Conservation (phyloP, 169 alveolate genomes). For the Eimeria necatrix region DNA sequence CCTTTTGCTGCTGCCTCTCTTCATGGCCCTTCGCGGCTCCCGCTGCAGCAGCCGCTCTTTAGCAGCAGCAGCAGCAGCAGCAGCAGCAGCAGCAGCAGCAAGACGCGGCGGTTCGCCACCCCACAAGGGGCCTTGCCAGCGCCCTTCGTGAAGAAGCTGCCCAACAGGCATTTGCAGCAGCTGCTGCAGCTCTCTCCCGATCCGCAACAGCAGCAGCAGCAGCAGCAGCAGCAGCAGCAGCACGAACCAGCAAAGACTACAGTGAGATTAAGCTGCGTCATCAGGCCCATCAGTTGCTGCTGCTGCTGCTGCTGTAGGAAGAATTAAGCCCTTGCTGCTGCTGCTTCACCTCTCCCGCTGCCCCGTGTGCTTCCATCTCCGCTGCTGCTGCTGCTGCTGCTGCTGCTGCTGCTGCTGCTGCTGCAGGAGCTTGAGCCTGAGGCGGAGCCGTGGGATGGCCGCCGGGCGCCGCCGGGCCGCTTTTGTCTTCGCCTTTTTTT, state of each 20-base stretch:
- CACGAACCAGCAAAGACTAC: background rate
- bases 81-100: background rate
- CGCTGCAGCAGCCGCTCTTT: background rate
- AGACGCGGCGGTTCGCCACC: background rate
- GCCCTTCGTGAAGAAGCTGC: background rate
- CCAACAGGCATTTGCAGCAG: background rate
- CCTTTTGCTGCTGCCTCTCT: background rate
- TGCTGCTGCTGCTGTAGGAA: background rate
- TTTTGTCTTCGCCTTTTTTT: background rate
- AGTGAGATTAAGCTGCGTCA: background rate
- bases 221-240: background rate
- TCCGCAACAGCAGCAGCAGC: background rate
- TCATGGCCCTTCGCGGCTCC: background rate
- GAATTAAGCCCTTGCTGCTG: background rate
- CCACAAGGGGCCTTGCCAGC: background rate
- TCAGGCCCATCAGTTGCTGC: background rate
- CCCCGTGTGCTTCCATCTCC: background rate
- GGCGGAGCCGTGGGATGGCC: slow-evolving; percentile 16
- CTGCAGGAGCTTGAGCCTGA: background rate
- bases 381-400: background rate
- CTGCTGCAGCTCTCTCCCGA: background rate
- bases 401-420: background rate
- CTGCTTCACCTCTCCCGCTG: background rate
- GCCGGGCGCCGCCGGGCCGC: background rate
- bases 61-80: background rate